Evolutionary conservation across 441 rosid genomes (phyloP).

Genomic region (Adansonia grandidieri): DNA sequence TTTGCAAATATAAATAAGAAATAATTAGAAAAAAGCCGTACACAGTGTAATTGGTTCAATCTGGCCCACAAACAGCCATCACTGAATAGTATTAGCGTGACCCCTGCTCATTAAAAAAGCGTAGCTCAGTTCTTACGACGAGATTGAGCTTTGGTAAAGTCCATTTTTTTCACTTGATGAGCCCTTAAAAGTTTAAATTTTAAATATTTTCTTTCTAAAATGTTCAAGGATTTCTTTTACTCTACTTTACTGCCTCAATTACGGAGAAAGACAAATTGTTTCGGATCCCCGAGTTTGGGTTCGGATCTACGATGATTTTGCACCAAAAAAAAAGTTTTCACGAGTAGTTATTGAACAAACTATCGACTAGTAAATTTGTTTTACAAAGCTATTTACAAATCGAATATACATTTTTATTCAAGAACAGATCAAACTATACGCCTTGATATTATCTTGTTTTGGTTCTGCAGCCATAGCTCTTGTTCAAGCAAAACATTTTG

Average conservation of each 20-base stretch:
- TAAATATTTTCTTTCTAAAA: not conserved
- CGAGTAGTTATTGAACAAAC: not conserved
- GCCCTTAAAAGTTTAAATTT: not conserved
- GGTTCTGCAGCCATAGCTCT: constrained; percentile 68
- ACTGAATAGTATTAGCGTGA: not conserved
- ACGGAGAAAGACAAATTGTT: too few relatives aligned
- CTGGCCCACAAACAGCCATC: not conserved
- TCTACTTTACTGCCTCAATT: not conserved
- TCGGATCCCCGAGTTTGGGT: too few relatives aligned
- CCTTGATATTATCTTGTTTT: constrained; percentile 70
- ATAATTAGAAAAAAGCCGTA: not conserved
- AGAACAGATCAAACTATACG: constrained; percentile 36
- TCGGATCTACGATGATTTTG: too few relatives aligned
- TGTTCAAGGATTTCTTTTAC: not conserved
- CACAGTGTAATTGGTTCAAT: not conserved
- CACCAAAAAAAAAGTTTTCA: not conserved
- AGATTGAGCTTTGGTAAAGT: not conserved
- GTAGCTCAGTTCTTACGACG: not conserved
- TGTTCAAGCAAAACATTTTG: constrained; percentile 55
- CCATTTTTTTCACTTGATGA: not conserved
- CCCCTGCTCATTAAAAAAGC: not conserved
- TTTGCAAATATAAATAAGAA: not conserved
- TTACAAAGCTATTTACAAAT: not conserved
- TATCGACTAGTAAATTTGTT: not conserved
- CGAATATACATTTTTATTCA: not conserved